A percentile compares a stretch with the other conserved stretches of the same genome.
phyloP scores from a whole-genome alignment of 1,139 yeast genomes.

The Yamadazyma blattariae region DNA sequence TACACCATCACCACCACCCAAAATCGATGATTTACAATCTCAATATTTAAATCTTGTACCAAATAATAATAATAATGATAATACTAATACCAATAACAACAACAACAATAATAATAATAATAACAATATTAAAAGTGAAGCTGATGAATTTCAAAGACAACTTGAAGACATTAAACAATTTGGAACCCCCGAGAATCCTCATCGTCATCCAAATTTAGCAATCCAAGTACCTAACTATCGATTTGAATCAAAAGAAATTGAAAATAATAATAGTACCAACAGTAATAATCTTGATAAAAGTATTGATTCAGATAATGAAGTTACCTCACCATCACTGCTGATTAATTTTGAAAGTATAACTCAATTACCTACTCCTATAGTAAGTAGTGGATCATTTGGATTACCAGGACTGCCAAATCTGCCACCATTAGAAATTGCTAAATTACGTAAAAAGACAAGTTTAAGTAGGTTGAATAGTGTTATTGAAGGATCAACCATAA shows the following conservation, averaged over 20 bases:
- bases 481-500: too few species aligned
- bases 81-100: too few species aligned
- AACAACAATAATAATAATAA: too few species aligned
- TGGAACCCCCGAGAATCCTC: too few species aligned
- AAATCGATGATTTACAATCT: not conserved
- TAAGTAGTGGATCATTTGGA: slow-evolving; percentile 38
- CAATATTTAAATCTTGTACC: too few species aligned
- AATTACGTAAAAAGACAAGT: slow-evolving; percentile 4
- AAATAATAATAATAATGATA: too few species aligned
- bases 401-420: slow-evolving; percentile 1
- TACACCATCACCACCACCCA: slow-evolving; percentile 8
- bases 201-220: slow-evolving; percentile 2
- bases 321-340: slow-evolving; percentile 7
- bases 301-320: slow-evolving; percentile 3
- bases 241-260: not conserved
- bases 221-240: slow-evolving; percentile 5
- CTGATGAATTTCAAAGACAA: too few species aligned
- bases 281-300: too few species aligned
- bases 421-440: slow-evolving; percentile 7
- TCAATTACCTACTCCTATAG: slow-evolving; percentile 57
- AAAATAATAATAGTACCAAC: too few species aligned
- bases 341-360: slow-evolving; percentile 47
- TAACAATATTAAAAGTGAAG: too few species aligned
- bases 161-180: too few species aligned
- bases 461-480: not conserved